Base-by-base conservation (phyloP, 129 eudicot genomes). In the Gnaphalium uliginosum region DNA sequence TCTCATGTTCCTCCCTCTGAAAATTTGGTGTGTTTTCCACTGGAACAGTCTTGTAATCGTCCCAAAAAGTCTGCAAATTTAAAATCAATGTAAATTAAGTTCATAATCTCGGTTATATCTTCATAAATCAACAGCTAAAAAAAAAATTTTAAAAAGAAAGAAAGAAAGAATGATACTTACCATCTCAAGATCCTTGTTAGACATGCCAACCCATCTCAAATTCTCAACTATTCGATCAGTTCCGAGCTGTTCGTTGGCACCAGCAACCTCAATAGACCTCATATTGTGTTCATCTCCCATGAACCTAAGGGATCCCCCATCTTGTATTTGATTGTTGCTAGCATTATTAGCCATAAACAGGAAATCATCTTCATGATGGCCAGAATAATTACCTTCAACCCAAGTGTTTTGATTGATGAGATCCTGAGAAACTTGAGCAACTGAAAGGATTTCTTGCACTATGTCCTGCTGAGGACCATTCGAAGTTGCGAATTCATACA, bases 171-270 rank as follows among this genome's bases (percentile, higher is more conserved):
- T 73, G 27, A n/a, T 54, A 32, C 18, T 72, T 56, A 93, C 96
- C 96, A 88, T 89, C 46, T 86, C 96, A 46, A 87, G 80, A 74
- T 90, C 94, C 43, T 86, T 78, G 72, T 90, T 80, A 32, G 92
- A 85, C 96, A 88, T 88, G 63, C 96, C 98, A 41, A 93, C 90
- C 98, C 96, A 93, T 79, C 95, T 81, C 82, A 90, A 85, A 71
- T 86, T 90, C 78, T 93, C 92, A 66, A 66, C 88, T 71, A 68
- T 83, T 72, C 87, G 80, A 57, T 84, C 90, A 54, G 61, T 46
- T 62, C 68, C 79, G 61, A 83, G 83, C 14, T 82, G 81, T 64
- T 89, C 93, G 66, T 84, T 76, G 48, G 72, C 70, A 15, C 81
- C 87, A 33, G 72, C 90, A 76, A 90, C 84, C 27, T 79, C 86